Evolutionary conservation across 1,139 yeast species (phyloP).

Genomic region (Saccharomyces hybrid): DNA sequence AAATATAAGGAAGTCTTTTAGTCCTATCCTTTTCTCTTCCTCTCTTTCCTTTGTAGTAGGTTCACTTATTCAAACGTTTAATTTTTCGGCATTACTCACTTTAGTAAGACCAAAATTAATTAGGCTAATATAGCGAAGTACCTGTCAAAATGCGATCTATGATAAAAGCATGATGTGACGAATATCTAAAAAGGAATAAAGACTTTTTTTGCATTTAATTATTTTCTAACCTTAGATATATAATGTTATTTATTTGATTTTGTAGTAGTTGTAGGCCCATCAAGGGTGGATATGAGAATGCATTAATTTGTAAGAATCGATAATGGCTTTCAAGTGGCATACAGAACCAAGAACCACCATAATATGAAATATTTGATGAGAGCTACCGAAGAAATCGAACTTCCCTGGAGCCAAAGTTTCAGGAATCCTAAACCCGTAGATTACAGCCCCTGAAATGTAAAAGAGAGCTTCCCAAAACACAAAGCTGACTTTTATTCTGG

Average conservation of each 20-base stretch:
- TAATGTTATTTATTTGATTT: neutral
- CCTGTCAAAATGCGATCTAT: neutral
- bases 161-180: neutral
- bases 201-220: neutral
- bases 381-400: conserved; percentile 68
- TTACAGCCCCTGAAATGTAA: conserved; percentile 68
- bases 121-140: neutral
- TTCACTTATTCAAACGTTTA: neutral
- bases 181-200: neutral
- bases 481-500: conserved; percentile 51
- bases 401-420: conserved; percentile 63
- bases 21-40: neutral
- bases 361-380: conserved; percentile 84
- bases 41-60: neutral
- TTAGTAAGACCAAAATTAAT: neutral
- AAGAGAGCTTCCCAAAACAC: conserved; percentile 60
- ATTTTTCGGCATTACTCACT: neutral
- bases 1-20: neutral
- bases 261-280: neutral
- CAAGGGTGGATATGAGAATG: conserved; percentile 11
- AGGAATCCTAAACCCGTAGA: conserved; percentile 76
- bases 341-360: conserved; percentile 75
- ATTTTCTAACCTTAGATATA: neutral
- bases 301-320: conserved; percentile 31
- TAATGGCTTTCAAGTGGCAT: conserved; percentile 65